These are phyloP conservation scores for Pezicula radicicola DNA, from an alignment of 2,329 filamentous ascomycete genomes.

Conservation along the genomic window DNA sequence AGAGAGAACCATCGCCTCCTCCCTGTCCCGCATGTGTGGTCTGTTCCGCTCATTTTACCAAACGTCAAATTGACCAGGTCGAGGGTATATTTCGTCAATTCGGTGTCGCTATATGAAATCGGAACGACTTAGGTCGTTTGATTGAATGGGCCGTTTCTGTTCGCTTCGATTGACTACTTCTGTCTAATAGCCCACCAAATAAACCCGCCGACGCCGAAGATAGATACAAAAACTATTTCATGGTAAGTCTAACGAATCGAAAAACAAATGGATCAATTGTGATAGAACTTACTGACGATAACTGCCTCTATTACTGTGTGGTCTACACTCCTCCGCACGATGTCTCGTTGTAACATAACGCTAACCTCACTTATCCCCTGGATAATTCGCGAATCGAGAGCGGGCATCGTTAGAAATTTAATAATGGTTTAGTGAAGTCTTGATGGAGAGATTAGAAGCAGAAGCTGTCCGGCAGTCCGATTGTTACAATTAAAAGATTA, in stretches of 20 bases:
- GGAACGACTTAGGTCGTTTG: not conserved
- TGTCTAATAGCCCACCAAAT: constrained; percentile 4
- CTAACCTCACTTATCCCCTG: not conserved
- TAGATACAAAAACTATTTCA: constrained; percentile 4
- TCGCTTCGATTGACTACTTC: not conserved
- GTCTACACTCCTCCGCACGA: not conserved
- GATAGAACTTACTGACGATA: constrained; percentile 1
- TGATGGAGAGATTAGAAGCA: not conserved
- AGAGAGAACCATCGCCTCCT: not conserved
- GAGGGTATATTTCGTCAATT: too few relatives aligned
- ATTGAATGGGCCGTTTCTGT: not conserved
- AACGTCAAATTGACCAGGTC: too few relatives aligned
- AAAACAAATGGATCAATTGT: not conserved
- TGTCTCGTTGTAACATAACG: constrained; percentile 1
- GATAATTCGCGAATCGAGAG: constrained; percentile 4
- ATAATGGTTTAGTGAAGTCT: not conserved
- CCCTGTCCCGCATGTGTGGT: not conserved
- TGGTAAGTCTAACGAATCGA: not conserved
- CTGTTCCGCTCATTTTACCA: too few relatives aligned
- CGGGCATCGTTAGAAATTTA: not conserved
- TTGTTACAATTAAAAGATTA: not conserved
- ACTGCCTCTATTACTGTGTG: constrained; percentile 5
- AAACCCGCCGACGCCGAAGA: constrained; percentile 9
- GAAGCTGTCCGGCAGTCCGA: not conserved
- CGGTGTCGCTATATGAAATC: too few relatives aligned